Base-by-base conservation (phyloP, 805 yeast genomes). In the Zygotorulaspora chibaensis region DNA sequence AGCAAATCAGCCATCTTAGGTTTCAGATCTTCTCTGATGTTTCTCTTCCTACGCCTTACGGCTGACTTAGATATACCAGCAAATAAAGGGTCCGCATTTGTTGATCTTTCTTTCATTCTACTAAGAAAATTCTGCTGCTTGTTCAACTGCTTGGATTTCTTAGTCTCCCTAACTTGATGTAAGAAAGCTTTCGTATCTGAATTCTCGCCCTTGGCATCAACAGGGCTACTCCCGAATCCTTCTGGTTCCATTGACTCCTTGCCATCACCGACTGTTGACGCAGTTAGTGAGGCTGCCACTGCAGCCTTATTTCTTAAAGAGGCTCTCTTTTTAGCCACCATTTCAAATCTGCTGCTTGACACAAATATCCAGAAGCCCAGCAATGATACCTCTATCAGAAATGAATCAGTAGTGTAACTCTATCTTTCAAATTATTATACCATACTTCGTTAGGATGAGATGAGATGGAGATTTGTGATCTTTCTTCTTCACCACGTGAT, bases 1-100 rank as follows among this genome's bases (percentile, higher is more conserved):
- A 81, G 67, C 37, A 85, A 64, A 53, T 85, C 93, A 43, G 74
- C 71, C 77, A 85, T 74, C 56, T 80, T 75, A 3, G 90, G 87
- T 55, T 77, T 77, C 48, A 86, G 67, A 53, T 81, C 78, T 46
- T 83, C 84, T 55, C 75, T 77, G 40, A 73, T 70, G 55, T 74
- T 77, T 52, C 86, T 78, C 55, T 82, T 81, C 53, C 87, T 74
- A 62, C 83, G 73, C 58, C 87, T 74, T 2, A 75, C 50, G 0
- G 88, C 70, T 5, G 87, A 80, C 59, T 84, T 85, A 16, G 88
- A 81, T 35, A 85, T 72, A 17, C 77, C 76, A 13, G 71, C 69
- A 57, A 56, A 71, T 56, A 46, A 72, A 16, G 57, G 42, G 26
- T 56, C 51, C 10, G 39, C 20, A 17, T 46, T 50, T 3, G 26